These are phyloP conservation scores for Ophiosphaerella herpotricha DNA, from an alignment of 2,329 filamentous ascomycete species.

Conservation along the genomic window DNA sequence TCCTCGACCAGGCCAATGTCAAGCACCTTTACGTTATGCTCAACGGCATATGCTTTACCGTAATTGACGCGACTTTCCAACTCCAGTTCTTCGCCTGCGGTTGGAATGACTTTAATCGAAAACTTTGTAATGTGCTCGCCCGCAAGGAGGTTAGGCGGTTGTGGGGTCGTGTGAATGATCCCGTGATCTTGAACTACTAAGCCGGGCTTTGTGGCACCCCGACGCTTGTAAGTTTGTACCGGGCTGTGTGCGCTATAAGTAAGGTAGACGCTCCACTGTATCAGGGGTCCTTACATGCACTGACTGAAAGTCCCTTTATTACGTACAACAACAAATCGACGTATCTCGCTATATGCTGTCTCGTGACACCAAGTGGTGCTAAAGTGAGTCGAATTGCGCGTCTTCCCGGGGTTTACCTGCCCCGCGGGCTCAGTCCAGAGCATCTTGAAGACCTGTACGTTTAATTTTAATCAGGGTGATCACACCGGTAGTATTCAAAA, in stretches of 20 bases:
- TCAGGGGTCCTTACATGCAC: slow-evolving; percentile 16
- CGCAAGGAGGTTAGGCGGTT: neutral
- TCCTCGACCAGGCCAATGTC: slow-evolving; percentile 22
- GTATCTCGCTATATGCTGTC: slow-evolving; percentile 19
- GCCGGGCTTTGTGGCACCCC: slow-evolving; percentile 16
- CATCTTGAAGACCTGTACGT: slow-evolving; percentile 23
- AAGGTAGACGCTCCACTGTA: neutral
- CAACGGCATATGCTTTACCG: slow-evolving; percentile 46
- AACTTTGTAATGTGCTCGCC: slow-evolving; percentile 41
- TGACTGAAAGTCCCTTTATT: slow-evolving; percentile 20
- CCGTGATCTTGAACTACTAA: slow-evolving; percentile 21
- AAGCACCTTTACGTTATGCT: slow-evolving; percentile 49
- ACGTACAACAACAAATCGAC: slow-evolving; percentile 25
- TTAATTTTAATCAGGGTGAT: too few relatives aligned
- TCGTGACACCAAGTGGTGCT: slow-evolving; percentile 13
- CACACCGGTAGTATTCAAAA: neutral
- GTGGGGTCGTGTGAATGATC: slow-evolving; percentile 26
- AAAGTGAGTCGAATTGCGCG: slow-evolving; percentile 21
- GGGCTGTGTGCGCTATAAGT: slow-evolving; percentile 14
- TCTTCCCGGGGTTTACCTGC: slow-evolving; percentile 6
- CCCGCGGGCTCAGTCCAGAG: slow-evolving; percentile 24
- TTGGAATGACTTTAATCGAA: slow-evolving; percentile 39
- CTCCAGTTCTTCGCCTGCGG: slow-evolving; percentile 32
- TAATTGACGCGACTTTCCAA: slow-evolving; percentile 47
- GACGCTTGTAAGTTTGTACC: slow-evolving; percentile 25